Evolutionary conservation across 2,329 filamentous ascomycete species (phyloP).

Genomic region (Podosphaera xanthii): DNA sequence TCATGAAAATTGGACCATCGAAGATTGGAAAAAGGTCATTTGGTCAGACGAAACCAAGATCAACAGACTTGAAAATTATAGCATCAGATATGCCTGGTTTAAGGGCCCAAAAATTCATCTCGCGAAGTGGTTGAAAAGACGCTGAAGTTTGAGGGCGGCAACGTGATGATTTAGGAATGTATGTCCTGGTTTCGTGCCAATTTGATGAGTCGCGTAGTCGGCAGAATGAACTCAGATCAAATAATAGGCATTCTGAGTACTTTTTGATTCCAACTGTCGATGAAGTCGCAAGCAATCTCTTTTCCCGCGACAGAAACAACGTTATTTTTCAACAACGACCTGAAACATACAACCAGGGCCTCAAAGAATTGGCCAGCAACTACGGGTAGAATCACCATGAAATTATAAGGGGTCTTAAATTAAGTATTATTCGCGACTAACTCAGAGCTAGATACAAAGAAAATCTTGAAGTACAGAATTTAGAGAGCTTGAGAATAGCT

Average conservation of each 20-base stretch:
- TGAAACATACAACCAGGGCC: too few species aligned
- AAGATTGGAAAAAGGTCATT: too few species aligned
- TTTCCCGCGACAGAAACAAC: neutral
- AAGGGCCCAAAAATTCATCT: neutral
- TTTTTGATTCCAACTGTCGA: neutral
- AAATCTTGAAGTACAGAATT: too few species aligned
- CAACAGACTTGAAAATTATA: neutral
- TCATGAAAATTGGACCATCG: too few species aligned
- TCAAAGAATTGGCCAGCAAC: too few species aligned
- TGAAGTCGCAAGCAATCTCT: neutral
- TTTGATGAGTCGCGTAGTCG: neutral
- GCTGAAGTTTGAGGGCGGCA: neutral
- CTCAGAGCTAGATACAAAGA: too few species aligned
- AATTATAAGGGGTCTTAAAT: too few species aligned
- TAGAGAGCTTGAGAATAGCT: too few species aligned
- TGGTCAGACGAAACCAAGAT: too few species aligned
- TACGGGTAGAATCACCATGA: too few species aligned
- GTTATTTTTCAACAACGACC: too few species aligned
- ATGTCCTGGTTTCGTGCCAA: neutral
- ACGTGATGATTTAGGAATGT: neutral
- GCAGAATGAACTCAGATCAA: neutral
- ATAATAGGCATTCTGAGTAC: neutral
- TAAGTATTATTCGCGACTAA: too few species aligned
- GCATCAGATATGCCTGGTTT: neutral
- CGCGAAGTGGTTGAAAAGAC: neutral